A percentile compares a stretch with the other conserved stretches of the same genome.
phyloP scores from a whole-genome alignment of 2,329 filamentous ascomycete species.

The Neoarthrinium moseri region DNA sequence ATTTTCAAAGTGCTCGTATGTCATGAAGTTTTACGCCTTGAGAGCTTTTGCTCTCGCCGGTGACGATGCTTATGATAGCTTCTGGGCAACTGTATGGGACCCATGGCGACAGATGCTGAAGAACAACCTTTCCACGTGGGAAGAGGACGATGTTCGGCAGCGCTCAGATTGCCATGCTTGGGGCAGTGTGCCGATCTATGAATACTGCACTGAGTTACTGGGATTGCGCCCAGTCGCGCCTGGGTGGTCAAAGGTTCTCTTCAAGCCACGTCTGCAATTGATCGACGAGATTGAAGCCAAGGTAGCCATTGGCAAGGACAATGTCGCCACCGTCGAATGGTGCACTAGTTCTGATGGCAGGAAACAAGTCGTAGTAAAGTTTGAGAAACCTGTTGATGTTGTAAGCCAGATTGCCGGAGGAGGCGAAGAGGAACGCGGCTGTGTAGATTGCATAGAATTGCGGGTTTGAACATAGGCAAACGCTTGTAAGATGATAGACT shows the following conservation, averaged over 20 bases:
- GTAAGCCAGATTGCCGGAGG: not conserved
- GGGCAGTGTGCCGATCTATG: constrained; percentile 17
- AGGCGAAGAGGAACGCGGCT: not conserved
- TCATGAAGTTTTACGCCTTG: constrained; percentile 19
- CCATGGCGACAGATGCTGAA: constrained; percentile 15
- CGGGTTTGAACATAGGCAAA: too few species aligned
- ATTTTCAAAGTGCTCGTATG: constrained; percentile 6
- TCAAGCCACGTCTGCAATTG: constrained; percentile 11
- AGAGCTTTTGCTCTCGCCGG: constrained; percentile 12
- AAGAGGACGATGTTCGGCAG: constrained; percentile 15
- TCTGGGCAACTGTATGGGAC: constrained; percentile 16
- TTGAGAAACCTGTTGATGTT: constrained; percentile 4
- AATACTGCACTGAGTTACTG: constrained; percentile 17
- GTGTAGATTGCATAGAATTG: not conserved
- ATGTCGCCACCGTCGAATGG: not conserved
- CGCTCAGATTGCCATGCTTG: constrained; percentile 22
- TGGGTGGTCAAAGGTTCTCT: constrained; percentile 12
- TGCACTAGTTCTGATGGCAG: not conserved
- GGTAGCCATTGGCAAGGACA: constrained; percentile 1
- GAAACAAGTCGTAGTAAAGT: not conserved
- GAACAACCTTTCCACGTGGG: constrained; percentile 17
- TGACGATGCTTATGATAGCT: constrained; percentile 11
- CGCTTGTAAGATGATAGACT: too few species aligned
- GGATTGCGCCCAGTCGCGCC: constrained; percentile 13
- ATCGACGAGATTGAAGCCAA: not conserved